These are phyloP conservation scores for Suhomyces canberraensis DNA, from an alignment of 805 yeast species.

Conservation along the genomic window DNA sequence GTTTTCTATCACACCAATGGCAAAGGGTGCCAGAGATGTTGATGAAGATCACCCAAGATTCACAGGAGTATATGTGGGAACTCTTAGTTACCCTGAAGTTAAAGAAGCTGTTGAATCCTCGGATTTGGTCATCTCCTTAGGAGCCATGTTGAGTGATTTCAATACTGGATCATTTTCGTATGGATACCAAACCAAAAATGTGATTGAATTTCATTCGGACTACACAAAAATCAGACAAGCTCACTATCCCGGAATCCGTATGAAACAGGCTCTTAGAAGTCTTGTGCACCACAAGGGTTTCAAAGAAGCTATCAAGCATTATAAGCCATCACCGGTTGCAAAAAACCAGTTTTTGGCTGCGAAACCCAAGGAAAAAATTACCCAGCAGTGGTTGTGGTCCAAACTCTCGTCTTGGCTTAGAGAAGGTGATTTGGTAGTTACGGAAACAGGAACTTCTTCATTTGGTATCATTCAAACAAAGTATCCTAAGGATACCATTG, in stretches of 20 bases:
- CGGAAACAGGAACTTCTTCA: slow-evolving; percentile 28
- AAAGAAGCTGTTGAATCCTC: slow-evolving; percentile 17
- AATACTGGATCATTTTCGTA: slow-evolving; percentile 23
- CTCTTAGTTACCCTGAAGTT: slow-evolving; percentile 21
- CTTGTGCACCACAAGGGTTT: slow-evolving; percentile 8
- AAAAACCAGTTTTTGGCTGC: slow-evolving; percentile 13
- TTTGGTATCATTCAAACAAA: slow-evolving; percentile 25
- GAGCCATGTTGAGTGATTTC: slow-evolving; percentile 22
- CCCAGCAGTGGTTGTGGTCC: slow-evolving; percentile 26
- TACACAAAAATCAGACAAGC: slow-evolving; percentile 18
- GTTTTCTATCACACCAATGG: slow-evolving; percentile 22
- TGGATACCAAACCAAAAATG: slow-evolving; percentile 17
- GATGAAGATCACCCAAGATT: slow-evolving; percentile 18
- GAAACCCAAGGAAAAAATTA: slow-evolving; percentile 8
- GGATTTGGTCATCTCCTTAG: slow-evolving; percentile 21
- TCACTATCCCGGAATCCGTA: slow-evolving; percentile 16
- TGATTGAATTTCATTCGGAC: slow-evolving; percentile 22
- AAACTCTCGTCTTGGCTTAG: slow-evolving; percentile 22
- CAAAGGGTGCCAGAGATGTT: slow-evolving; percentile 17
- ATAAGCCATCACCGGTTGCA: slow-evolving; percentile 10
- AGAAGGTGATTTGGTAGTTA: slow-evolving; percentile 26
- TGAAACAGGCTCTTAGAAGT: slow-evolving; percentile 16
- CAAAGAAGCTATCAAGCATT: slow-evolving; percentile 8
- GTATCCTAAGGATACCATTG: slow-evolving; percentile 22
- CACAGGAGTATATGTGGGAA: slow-evolving; percentile 23